Evolutionary conservation across 192 early-diverging fungal species (phyloP).

Genomic region (Entomortierella lignicola): DNA sequence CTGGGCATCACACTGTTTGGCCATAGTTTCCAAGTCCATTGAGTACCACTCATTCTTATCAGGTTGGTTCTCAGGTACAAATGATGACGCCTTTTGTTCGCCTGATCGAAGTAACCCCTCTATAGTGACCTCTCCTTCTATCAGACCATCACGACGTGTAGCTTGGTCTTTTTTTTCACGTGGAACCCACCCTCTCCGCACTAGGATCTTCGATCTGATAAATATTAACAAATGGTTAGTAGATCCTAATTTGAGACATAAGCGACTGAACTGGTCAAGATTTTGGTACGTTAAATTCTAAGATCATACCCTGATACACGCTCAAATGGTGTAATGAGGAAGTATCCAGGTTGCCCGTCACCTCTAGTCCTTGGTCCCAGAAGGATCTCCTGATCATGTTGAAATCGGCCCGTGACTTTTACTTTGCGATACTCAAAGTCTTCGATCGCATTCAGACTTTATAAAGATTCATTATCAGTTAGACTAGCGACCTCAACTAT

Average conservation of each 20-base stretch:
- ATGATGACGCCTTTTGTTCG: conserved; percentile 67
- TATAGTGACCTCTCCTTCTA: conserved; percentile 65
- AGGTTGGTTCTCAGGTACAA: conserved; percentile 70
- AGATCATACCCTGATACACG: conserved; percentile 25
- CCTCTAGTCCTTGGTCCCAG: conserved; percentile 78
- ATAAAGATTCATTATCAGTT: background rate
- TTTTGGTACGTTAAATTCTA: background rate
- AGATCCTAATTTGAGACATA: background rate
- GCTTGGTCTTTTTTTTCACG: conserved; percentile 70
- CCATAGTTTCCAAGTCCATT: conserved; percentile 83
- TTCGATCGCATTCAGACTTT: conserved; percentile 45
- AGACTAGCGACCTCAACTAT: too few relatives aligned
- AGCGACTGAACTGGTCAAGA: too few relatives aligned
- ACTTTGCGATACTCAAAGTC: conserved; percentile 86
- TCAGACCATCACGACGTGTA: conserved; percentile 63
- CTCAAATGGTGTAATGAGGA: conserved; percentile 80
- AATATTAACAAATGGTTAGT: background rate
- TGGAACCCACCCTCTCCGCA: conserved; percentile 92
- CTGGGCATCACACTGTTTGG: conserved; percentile 68
- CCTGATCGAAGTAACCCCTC: conserved; percentile 75
- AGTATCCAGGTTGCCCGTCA: conserved; percentile 77
- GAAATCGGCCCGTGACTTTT: conserved; percentile 72
- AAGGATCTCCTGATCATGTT: conserved; percentile 83
- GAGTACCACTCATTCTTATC: conserved; percentile 87
- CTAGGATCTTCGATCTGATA: conserved; percentile 71